phyloP scores from a whole-genome alignment of 352 stramenopile genomes.

The Peronospora destructor region DNA sequence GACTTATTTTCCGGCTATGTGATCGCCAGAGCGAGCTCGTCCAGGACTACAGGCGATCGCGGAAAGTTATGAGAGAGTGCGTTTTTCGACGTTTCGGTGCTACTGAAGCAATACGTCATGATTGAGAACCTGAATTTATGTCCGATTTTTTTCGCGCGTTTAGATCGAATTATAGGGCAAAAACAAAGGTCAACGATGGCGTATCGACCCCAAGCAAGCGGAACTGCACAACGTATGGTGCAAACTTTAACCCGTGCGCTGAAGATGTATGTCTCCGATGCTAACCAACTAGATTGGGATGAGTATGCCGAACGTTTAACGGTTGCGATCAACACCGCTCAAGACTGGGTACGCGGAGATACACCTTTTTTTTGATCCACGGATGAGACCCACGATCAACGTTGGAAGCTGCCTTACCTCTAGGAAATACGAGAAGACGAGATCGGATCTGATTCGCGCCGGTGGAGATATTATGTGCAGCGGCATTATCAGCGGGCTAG shows the following conservation, averaged over 20 bases:
- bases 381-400: conserved; percentile 1
- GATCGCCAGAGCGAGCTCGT: conserved; percentile 1
- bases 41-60: neutral
- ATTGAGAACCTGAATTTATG: neutral
- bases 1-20: no score
- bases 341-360: neutral
- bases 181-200: neutral
- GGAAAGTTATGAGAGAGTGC: conserved; percentile 13
- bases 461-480: no score
- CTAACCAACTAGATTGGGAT: conserved; percentile 20
- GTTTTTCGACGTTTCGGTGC: conserved; percentile 19
- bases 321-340: conserved; percentile 20
- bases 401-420: no score
- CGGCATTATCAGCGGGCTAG: no score
- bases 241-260: conserved; percentile 8
- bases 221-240: no score
- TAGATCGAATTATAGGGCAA: neutral
- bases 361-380: conserved; percentile 1
- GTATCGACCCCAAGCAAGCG: conserved; percentile 7
- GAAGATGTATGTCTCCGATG: conserved; percentile 20
- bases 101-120: neutral
- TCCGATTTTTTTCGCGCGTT: neutral
- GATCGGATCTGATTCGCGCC: no score
- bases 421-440: no score
- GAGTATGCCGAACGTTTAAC: conserved; percentile 21